Evolutionary conservation across 768 basidiomycete species (phyloP).

Genomic region (Lactarius hengduanensis): DNA sequence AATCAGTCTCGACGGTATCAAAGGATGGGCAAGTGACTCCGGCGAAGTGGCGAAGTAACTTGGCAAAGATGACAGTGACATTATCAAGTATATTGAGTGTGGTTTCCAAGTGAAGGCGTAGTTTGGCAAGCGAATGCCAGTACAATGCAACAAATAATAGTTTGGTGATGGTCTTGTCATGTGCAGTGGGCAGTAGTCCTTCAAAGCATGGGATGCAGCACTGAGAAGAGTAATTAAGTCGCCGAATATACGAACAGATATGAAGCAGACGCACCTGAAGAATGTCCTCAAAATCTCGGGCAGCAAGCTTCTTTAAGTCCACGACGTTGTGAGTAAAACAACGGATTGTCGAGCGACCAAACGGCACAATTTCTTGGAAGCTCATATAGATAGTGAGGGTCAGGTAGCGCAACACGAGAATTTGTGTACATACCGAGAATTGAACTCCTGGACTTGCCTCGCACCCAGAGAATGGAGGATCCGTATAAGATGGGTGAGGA

Average conservation of each 20-base stretch:
- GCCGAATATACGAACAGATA: not conserved
- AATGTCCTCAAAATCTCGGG: not conserved
- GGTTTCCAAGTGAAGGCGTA: not conserved
- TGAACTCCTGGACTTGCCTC: not conserved
- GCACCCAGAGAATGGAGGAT: not conserved
- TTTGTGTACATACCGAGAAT: not conserved
- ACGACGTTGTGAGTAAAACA: not conserved
- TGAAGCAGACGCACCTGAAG: not conserved
- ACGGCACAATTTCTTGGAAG: not conserved
- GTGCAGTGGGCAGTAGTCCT: not conserved
- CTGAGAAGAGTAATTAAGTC: not conserved
- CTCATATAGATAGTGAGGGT: not conserved
- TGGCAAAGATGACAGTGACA: not conserved
- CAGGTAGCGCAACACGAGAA: not conserved
- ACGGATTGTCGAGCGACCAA: not conserved
- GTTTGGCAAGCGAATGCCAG: not conserved
- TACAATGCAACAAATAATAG: not conserved
- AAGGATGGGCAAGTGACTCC: not conserved
- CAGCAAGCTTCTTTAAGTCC: not conserved
- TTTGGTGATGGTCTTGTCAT: not conserved
- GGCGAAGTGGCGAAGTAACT: not conserved
- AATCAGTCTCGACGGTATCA: no score
- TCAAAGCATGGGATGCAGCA: not conserved
- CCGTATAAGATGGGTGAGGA: no score
- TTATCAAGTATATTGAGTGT: not conserved